phyloP scores from a whole-genome alignment of 345 rosid genomes.

The Ricinus communis region DNA sequence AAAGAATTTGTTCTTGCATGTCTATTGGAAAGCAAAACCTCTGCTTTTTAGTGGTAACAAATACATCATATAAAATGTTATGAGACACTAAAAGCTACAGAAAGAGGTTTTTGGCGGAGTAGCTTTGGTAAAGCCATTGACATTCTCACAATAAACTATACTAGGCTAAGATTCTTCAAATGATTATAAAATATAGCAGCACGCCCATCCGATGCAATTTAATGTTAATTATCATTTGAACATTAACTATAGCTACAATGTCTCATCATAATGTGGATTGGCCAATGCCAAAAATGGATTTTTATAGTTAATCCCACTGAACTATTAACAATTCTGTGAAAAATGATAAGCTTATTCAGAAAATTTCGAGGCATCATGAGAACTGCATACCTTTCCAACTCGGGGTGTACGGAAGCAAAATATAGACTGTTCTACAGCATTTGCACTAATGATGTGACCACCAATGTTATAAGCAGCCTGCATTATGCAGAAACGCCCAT shows the following conservation, averaged over 20 bases:
- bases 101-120: too few relatives aligned
- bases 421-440: conserved; percentile 79
- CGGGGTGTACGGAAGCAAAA: conserved; percentile 70
- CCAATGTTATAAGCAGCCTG: conserved; percentile 93
- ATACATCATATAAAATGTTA: too few relatives aligned
- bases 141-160: too few relatives aligned
- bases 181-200: background rate
- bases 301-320: background rate
- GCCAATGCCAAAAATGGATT: background rate
- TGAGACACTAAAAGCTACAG: too few relatives aligned
- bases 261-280: background rate
- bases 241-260: background rate
- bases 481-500: conserved; percentile 48
- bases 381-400: conserved; percentile 60
- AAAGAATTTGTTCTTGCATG: too few relatives aligned
- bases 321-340: background rate
- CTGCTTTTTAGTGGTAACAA: too few relatives aligned
- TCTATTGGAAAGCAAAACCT: too few relatives aligned
- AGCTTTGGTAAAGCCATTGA: too few relatives aligned
- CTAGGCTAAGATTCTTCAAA: too few relatives aligned
- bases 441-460: conserved; percentile 75
- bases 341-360: background rate
- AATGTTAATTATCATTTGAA: background rate
- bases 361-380: background rate
- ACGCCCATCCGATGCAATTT: background rate